Evolutionary conservation across 139 green algal genomes (phyloP).

Genomic region (Volvox africanus): DNA sequence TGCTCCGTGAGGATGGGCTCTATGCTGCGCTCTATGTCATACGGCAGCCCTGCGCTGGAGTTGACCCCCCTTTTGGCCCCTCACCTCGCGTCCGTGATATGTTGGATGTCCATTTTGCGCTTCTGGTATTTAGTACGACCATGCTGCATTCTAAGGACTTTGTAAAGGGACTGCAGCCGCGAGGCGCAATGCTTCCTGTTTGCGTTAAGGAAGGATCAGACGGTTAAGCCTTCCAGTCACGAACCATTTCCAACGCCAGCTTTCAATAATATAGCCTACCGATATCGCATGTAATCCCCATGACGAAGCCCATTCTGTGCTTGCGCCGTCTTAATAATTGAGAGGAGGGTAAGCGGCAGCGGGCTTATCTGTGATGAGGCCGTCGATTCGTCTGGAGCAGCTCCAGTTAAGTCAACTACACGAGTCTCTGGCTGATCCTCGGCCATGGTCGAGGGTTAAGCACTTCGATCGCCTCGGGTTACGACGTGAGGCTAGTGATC

Average conservation of each 20-base stretch:
- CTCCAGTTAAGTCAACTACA: conserved; percentile 8
- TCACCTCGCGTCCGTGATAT: conserved; percentile 79
- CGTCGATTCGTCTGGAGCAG: background rate
- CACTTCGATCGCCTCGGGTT: too few species aligned
- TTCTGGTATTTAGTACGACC: conserved; percentile 88
- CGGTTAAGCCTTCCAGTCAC: background rate
- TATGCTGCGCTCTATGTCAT: too few species aligned
- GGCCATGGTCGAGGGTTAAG: background rate
- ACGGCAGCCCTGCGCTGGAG: too few species aligned
- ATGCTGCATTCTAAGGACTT: conserved; percentile 88
- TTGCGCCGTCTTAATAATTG: conserved; percentile 74
- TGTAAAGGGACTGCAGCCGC: conserved; percentile 84
- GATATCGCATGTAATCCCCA: conserved; percentile 85
- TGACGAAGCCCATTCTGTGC: conserved; percentile 86
- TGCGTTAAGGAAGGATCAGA: background rate
- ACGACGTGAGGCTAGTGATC: too few species aligned
- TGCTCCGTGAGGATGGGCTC: too few species aligned
- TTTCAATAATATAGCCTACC: conserved; percentile 57
- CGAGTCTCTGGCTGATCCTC: conserved; percentile 1
- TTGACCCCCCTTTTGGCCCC: background rate
- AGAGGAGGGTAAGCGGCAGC: conserved; percentile 57
- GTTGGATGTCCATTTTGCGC: conserved; percentile 78
- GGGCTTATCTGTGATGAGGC: background rate
- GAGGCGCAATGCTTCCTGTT: conserved; percentile 89
- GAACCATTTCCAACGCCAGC: background rate